Evolutionary conservation across 371 early-diverging fungal species (phyloP).

Genomic region (Syncephalis plumigaleata): DNA sequence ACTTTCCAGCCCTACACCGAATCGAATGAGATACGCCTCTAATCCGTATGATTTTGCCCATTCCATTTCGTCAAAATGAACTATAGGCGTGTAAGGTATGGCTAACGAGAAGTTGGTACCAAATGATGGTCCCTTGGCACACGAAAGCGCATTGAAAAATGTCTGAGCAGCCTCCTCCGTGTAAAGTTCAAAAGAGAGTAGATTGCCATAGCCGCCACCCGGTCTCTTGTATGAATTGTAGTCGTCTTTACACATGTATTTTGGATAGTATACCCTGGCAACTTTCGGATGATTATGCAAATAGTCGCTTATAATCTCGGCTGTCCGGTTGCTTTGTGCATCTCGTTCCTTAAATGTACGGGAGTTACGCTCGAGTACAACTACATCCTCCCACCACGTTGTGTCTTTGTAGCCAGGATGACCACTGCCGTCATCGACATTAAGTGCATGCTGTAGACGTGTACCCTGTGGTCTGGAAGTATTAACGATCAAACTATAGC

Average conservation of each 20-base stretch:
- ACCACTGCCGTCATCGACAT: slow-evolving; percentile 8
- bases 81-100: slow-evolving; percentile 85
- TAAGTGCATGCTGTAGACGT: slow-evolving; percentile 27
- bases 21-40: slow-evolving; percentile 48
- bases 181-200: slow-evolving; percentile 66
- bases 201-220: slow-evolving; percentile 73
- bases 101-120: slow-evolving; percentile 93
- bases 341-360: slow-evolving; percentile 63
- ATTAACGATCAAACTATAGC: slow-evolving; percentile 57
- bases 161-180: slow-evolving; percentile 30
- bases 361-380: slow-evolving; percentile 87
- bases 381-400: slow-evolving; percentile 81
- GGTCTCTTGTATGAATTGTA: slow-evolving; percentile 40
- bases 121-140: slow-evolving; percentile 85
- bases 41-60: slow-evolving; percentile 80
- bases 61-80: slow-evolving; percentile 82
- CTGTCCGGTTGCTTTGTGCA: slow-evolving; percentile 51
- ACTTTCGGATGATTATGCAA: slow-evolving; percentile 48
- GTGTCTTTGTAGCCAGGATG: slow-evolving; percentile 41
- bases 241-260: slow-evolving; percentile 42
- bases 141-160: slow-evolving; percentile 68
- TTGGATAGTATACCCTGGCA: slow-evolving; percentile 61
- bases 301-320: slow-evolving; percentile 59
- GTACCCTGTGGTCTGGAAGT: slow-evolving; percentile 39
- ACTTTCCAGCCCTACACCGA: slow-evolving; percentile 82